Conservation (phyloP, 2,329 filamentous ascomycete species). For the Penicillium sp. region DNA sequence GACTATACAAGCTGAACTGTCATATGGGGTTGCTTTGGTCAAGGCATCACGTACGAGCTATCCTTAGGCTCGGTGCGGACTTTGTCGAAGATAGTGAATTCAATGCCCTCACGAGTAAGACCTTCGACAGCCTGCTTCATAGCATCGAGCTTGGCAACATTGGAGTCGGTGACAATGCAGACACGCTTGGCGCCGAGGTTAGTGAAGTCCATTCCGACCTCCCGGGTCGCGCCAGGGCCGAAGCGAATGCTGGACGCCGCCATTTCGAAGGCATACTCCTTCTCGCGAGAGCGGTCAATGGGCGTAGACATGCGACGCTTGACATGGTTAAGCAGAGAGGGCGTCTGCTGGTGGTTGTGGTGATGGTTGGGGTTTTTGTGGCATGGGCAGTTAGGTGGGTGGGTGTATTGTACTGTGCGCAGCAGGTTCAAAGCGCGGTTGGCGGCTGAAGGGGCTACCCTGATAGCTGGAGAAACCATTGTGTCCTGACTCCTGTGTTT, state of each 20-base stretch:
- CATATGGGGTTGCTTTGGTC: not conserved
- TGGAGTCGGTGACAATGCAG: conserved; percentile 85
- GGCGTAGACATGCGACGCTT: conserved; percentile 70
- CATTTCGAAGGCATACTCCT: conserved; percentile 99
- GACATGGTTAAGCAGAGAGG: conserved; percentile 51
- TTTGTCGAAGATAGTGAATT: conserved; percentile 75
- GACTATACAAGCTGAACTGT: conserved; percentile 43
- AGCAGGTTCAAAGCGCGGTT: conserved; percentile 59
- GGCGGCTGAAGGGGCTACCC: conserved; percentile 46
- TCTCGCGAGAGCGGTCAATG: conserved; percentile 65
- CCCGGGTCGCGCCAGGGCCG: conserved; percentile 85
- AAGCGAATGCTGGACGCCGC: conserved; percentile 92
- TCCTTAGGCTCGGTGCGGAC: conserved; percentile 91
- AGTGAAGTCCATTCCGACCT: conserved; percentile 96
- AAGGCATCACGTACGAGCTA: conserved; percentile 60
- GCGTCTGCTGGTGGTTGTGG: conserved; percentile 59
- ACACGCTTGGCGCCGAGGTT: conserved; percentile 86
- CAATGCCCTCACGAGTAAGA: conserved; percentile 70
- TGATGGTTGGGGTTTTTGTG: conserved; percentile 84
- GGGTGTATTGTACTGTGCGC: conserved; percentile 84
- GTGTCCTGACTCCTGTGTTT: not conserved
- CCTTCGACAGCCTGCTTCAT: conserved; percentile 87
- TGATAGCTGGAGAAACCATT: conserved; percentile 42
- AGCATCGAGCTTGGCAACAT: conserved; percentile 74
- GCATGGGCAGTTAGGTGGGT: conserved; percentile 84